These are phyloP conservation scores for Fusarium odoratissimum DNA, from an alignment of 2,329 filamentous ascomycete species.

Conservation along the genomic window DNA sequence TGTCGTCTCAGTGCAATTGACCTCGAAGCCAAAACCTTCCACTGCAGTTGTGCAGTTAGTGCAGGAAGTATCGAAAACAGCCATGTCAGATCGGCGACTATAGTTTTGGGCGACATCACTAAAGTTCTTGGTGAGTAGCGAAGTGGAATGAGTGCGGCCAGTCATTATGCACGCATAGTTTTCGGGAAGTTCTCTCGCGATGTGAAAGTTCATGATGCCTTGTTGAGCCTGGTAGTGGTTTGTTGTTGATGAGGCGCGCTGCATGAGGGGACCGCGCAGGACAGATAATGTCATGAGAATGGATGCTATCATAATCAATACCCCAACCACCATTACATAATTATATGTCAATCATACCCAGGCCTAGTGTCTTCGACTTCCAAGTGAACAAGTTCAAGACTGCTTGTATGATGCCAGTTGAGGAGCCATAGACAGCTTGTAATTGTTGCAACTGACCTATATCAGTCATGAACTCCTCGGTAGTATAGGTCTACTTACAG, in stretches of 20 bases:
- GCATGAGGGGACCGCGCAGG: conserved; percentile 32
- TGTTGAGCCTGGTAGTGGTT: conserved; percentile 15
- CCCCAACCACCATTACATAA: fast-evolving
- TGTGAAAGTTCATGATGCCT: conserved; percentile 27
- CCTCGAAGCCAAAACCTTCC: conserved; percentile 29
- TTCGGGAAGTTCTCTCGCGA: conserved; percentile 29
- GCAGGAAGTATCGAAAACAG: conserved; percentile 20
- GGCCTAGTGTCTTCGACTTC: conserved; percentile 30
- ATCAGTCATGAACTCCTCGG: background rate
- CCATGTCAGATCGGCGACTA: conserved; percentile 27
- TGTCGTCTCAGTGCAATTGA: conserved; percentile 30
- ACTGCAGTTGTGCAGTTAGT: conserved; percentile 29
- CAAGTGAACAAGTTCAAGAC: conserved; percentile 24
- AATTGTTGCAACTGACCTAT: conserved; percentile 23
- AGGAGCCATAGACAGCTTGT: conserved; percentile 33
- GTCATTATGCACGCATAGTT: conserved; percentile 36
- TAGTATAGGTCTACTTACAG: background rate
- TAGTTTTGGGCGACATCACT: conserved; percentile 36
- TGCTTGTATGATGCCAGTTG: conserved; percentile 33
- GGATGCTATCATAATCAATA: conserved; percentile 9
- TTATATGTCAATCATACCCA: conserved; percentile 5
- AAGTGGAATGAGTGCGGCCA: conserved; percentile 24
- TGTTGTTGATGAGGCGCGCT: conserved; percentile 31
- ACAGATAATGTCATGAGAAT: conserved; percentile 38
- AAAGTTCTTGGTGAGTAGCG: conserved; percentile 35